Evolutionary conservation across 345 rosid genomes (phyloP).

Genomic region (Diplotaxis tenuifolia): DNA sequence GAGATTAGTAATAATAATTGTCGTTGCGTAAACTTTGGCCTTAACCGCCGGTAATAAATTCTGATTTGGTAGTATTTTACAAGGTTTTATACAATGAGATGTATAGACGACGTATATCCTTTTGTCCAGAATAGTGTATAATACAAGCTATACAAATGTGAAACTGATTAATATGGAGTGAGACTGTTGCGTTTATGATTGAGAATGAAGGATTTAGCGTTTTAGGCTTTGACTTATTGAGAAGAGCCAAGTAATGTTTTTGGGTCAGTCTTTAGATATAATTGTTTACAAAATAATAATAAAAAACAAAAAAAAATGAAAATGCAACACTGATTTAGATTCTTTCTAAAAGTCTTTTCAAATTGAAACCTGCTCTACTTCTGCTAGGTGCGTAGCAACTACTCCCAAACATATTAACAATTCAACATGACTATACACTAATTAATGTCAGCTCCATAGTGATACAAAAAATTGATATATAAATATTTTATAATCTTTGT

Average conservation of each 20-base stretch:
- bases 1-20: conserved; percentile 15
- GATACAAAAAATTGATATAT: neutral
- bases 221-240: conserved; percentile 46
- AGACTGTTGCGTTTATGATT: conserved; percentile 6
- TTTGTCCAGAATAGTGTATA: neutral
- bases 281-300: conserved; percentile 2
- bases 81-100: no score
- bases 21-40: conserved; percentile 26
- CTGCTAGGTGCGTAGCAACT: conserved; percentile 2
- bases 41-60: no score
- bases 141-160: neutral
- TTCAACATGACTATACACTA: neutral
- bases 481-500: neutral
- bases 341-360: neutral
- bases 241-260: conserved; percentile 33
- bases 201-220: conserved; percentile 32
- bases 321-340: conserved; percentile 32
- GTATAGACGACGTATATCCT: neutral
- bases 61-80: no score
- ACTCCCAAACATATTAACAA: neutral
- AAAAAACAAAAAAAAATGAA: conserved; percentile 6
- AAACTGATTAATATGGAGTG: neutral
- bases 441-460: neutral
- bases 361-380: conserved; percentile 10
- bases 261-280: conserved; percentile 20